phyloP scores from a whole-genome alignment of 2,329 filamentous ascomycete species.

The Juglanconis juglandina region DNA sequence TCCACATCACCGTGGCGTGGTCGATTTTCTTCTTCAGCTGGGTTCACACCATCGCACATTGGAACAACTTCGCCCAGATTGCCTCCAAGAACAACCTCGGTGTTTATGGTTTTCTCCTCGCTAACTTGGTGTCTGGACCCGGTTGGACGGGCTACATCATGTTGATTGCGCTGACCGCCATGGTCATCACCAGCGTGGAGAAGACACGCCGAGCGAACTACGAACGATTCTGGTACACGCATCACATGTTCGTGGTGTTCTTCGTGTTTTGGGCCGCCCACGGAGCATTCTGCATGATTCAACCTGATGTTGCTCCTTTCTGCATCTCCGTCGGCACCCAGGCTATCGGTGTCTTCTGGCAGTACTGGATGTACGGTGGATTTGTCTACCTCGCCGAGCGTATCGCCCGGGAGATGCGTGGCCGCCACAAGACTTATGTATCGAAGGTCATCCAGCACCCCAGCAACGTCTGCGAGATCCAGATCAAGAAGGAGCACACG shows the following conservation, averaged over 20 bases:
- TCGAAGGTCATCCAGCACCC: slow-evolving; percentile 88
- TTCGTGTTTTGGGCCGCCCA: slow-evolving; percentile 91
- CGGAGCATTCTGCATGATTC: slow-evolving; percentile 87
- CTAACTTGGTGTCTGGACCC: slow-evolving; percentile 74
- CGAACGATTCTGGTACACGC: slow-evolving; percentile 87
- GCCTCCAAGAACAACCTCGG: slow-evolving; percentile 72
- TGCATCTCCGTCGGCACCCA: slow-evolving; percentile 65
- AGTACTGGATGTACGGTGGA: slow-evolving; percentile 83
- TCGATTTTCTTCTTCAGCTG: slow-evolving; percentile 86
- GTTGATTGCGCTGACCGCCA: slow-evolving; percentile 73
- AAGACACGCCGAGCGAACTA: slow-evolving; percentile 77
- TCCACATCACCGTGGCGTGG: slow-evolving; percentile 82
- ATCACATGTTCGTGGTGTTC: slow-evolving; percentile 84
- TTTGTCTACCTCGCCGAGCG: slow-evolving; percentile 78
- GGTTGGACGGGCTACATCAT: slow-evolving; percentile 87
- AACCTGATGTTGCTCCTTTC: slow-evolving; percentile 75
- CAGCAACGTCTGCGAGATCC: slow-evolving; percentile 84
- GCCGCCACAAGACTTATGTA: slow-evolving; percentile 79
- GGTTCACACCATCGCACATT: slow-evolving; percentile 82
- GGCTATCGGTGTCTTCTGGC: slow-evolving; percentile 77
- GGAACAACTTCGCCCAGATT: slow-evolving; percentile 80
- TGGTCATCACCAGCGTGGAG: slow-evolving; percentile 74
- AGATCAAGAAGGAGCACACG: slow-evolving; percentile 86
- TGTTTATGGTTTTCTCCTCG: slow-evolving; percentile 72
- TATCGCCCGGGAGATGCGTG: slow-evolving; percentile 72